A percentile compares a stretch with the other conserved stretches of the same genome.
These are phyloP conservation scores for Venustampulla echinocandica DNA, from an alignment of 495 filamentous ascomycete species.

Conservation along the genomic window DNA sequence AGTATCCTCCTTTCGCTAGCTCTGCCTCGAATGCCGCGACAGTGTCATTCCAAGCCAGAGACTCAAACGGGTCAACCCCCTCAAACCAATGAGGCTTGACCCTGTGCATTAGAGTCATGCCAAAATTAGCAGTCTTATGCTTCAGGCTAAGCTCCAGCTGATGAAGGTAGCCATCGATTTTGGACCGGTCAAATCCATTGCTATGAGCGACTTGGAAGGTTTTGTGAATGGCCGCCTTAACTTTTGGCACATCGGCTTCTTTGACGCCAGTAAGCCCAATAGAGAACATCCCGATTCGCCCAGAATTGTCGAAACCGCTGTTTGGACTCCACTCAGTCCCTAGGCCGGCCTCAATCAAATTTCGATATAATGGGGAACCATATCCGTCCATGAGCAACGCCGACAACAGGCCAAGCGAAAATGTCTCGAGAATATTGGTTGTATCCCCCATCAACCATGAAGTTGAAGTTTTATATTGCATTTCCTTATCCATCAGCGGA, in stretches of 20 bases:
- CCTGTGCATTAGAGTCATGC: slow-evolving; percentile 80
- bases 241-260: slow-evolving; percentile 63
- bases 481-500: slow-evolving; percentile 71
- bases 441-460: slow-evolving; percentile 87
- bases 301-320: slow-evolving; percentile 76
- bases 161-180: slow-evolving; percentile 88
- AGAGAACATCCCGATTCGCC: slow-evolving; percentile 73
- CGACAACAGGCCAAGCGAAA: slow-evolving; percentile 72
- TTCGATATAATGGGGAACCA: slow-evolving; percentile 84
- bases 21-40: slow-evolving; percentile 68
- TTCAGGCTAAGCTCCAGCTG: slow-evolving; percentile 84
- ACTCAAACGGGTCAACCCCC: slow-evolving; percentile 83
- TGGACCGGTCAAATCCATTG: slow-evolving; percentile 76
- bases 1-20: slow-evolving; percentile 62
- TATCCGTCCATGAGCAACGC: slow-evolving; percentile 85
- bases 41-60: slow-evolving; percentile 82
- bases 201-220: slow-evolving; percentile 55
- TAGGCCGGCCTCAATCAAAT: slow-evolving; percentile 82
- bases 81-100: slow-evolving; percentile 91
- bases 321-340: slow-evolving; percentile 93
- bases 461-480: slow-evolving; percentile 85
- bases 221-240: slow-evolving; percentile 62
- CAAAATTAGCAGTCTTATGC: slow-evolving; percentile 92
- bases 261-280: slow-evolving; percentile 81
- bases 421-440: slow-evolving; percentile 72